Evolutionary conservation across 441 rosid species (phyloP).

Genomic region (Mallotus japonicus): DNA sequence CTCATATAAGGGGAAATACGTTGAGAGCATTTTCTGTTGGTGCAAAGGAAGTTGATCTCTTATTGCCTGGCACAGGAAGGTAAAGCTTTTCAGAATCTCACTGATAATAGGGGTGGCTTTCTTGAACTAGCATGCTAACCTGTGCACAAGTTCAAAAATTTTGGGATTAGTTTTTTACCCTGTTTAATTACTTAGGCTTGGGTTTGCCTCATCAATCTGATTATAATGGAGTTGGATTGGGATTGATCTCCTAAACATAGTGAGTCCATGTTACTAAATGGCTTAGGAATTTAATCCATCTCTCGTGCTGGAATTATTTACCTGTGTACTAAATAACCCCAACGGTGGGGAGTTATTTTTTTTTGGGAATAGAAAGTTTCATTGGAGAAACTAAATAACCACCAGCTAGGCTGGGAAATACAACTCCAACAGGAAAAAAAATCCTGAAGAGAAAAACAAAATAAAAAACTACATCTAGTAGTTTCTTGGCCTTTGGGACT

Average conservation of each 20-base stretch:
- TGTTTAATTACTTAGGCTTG: not conserved
- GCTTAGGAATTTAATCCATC: not conserved
- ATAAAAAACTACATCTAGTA: too few species aligned
- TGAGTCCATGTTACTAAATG: not conserved
- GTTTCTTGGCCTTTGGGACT: too few species aligned
- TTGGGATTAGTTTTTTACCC: not conserved
- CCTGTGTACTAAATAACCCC: not conserved
- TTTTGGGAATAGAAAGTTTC: too few species aligned
- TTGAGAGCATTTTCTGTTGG: constrained; percentile 77
- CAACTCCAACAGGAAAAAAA: too few species aligned
- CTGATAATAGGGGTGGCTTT: not conserved
- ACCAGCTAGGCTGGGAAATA: too few species aligned
- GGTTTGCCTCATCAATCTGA: not conserved
- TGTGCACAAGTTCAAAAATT: not conserved
- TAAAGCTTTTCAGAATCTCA: constrained; percentile 22
- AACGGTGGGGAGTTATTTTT: not conserved
- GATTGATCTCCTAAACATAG: not conserved
- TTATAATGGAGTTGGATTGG: not conserved
- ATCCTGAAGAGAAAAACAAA: too few species aligned
- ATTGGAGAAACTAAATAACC: too few species aligned
- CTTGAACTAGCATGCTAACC: not conserved
- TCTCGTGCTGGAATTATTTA: not conserved
- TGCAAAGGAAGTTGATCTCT: constrained; percentile 89
- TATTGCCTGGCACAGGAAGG: constrained; percentile 96
- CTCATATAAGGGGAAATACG: constrained; percentile 89